phyloP scores from a whole-genome alignment of 2,329 filamentous ascomycete species.

The Trichoderma aggressivum region DNA sequence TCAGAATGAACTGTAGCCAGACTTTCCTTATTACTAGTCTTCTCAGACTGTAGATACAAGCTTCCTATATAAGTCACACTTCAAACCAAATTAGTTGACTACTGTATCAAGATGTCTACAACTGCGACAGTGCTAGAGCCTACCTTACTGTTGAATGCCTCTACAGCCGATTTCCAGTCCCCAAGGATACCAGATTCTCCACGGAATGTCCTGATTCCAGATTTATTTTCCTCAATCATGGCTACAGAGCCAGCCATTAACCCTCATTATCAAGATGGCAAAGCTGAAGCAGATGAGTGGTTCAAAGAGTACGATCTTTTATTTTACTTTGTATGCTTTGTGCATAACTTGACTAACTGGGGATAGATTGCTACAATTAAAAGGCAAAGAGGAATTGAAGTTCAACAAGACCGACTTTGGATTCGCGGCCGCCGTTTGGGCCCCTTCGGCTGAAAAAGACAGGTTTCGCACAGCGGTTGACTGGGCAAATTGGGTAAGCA shows the following conservation, averaged over 20 bases:
- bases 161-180: not conserved
- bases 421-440: not conserved
- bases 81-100: not conserved
- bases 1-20: not conserved
- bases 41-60: not conserved
- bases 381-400: not conserved
- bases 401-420: not conserved
- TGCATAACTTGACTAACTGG: not conserved
- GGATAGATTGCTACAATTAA: not conserved
- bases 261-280: not conserved
- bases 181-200: not conserved
- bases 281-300: not conserved
- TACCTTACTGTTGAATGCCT: not conserved
- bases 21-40: not conserved
- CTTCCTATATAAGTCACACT: not conserved
- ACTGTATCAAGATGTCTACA: not conserved
- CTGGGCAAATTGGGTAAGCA: not conserved
- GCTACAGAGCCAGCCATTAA: not conserved
- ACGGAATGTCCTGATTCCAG: not conserved
- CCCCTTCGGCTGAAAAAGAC: not conserved
- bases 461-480: not conserved
- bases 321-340: fast-evolving
- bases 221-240: not conserved
- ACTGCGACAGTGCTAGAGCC: not conserved
- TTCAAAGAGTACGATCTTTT: not conserved